Evolutionary conservation across 192 early-diverging fungal genomes (phyloP).

Genomic region (Phycomyces nitens): DNA sequence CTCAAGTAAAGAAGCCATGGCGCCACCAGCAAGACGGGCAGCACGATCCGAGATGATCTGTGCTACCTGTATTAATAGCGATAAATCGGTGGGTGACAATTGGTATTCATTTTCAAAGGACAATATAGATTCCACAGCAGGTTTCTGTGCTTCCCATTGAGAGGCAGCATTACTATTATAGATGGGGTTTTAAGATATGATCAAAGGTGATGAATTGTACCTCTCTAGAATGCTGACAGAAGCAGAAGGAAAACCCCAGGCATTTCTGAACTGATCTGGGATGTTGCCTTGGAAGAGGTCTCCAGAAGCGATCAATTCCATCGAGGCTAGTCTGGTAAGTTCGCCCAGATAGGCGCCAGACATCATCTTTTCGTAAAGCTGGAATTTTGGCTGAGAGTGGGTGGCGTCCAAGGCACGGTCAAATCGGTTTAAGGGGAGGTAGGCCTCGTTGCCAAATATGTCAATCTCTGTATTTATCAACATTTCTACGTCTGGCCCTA

Average conservation of each 20-base stretch:
- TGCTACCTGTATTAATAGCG: slow-evolving; percentile 63
- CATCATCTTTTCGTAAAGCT: slow-evolving; percentile 95
- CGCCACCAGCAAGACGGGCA: slow-evolving; percentile 76
- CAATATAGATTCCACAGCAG: neutral
- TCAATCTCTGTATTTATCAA: slow-evolving; percentile 97
- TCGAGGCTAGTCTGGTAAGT: slow-evolving; percentile 69
- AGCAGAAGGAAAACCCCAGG: slow-evolving; percentile 53
- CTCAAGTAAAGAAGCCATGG: slow-evolving; percentile 53
- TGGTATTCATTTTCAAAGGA: slow-evolving; percentile 31
- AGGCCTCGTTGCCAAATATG: slow-evolving; percentile 68
- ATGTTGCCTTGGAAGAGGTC: slow-evolving; percentile 69
- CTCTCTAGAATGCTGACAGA: slow-evolving; percentile 38
- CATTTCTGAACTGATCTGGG: slow-evolving; percentile 48
- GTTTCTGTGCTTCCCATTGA: neutral
- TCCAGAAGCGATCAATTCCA: slow-evolving; percentile 78
- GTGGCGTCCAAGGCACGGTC: slow-evolving; percentile 81
- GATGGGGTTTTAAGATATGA: neutral
- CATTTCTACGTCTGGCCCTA: slow-evolving; percentile 66
- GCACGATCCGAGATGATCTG: slow-evolving; percentile 78
- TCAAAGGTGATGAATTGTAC: slow-evolving; percentile 22
- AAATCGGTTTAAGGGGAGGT: slow-evolving; percentile 82
- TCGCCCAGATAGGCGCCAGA: slow-evolving; percentile 94
- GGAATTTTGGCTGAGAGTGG: slow-evolving; percentile 75
- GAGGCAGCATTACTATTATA: neutral
- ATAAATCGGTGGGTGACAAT: slow-evolving; percentile 58